These are phyloP conservation scores for Thielaviopsis euricoi DNA, from an alignment of 2,329 filamentous ascomycete genomes.

Conservation along the genomic window DNA sequence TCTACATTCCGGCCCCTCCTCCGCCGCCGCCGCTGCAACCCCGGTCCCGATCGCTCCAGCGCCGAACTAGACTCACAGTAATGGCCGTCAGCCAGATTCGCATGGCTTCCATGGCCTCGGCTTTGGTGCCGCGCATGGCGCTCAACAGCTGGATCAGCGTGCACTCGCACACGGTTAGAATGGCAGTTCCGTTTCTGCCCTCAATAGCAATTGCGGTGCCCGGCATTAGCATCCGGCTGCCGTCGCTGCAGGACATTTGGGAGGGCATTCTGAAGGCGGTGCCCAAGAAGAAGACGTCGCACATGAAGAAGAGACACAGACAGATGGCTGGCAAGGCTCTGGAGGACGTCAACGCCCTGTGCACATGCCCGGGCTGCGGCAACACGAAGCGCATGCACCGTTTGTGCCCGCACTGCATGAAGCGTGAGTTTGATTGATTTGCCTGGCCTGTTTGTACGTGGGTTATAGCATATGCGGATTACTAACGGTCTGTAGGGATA, in stretches of 20 bases:
- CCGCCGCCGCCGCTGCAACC: background rate
- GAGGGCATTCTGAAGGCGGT: slow-evolving; percentile 83
- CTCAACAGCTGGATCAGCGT: slow-evolving; percentile 1
- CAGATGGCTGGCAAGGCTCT: slow-evolving; percentile 92
- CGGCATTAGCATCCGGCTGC: slow-evolving; percentile 37
- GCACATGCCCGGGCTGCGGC: slow-evolving; percentile 80
- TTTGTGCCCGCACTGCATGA: slow-evolving; percentile 73
- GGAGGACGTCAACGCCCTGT: slow-evolving; percentile 75
- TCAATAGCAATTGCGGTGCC: slow-evolving; percentile 43
- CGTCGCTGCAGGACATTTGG: slow-evolving; percentile 65
- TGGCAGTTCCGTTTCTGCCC: slow-evolving; percentile 28
- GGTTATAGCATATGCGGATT: no score
- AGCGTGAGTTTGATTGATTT: slow-evolving; percentile 39
- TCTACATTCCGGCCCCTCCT: background rate
- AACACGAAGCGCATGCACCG: slow-evolving; percentile 76
- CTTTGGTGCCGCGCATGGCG: slow-evolving; percentile 3
- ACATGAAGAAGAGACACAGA: slow-evolving; percentile 84
- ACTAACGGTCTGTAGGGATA: slow-evolving; percentile 9
- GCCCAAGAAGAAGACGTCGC: slow-evolving; percentile 96
- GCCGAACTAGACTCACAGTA: background rate
- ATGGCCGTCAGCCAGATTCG: slow-evolving; percentile 3
- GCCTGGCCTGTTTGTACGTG: no score
- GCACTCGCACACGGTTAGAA: slow-evolving; percentile 4
- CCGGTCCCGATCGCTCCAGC: background rate
- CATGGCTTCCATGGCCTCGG: slow-evolving; percentile 4